Percentiles rank a stretch among this genome's conserved stretches.
Evolutionary conservation across 2,329 filamentous ascomycete species (phyloP).

Genomic region (Fusarium nematophilum): DNA sequence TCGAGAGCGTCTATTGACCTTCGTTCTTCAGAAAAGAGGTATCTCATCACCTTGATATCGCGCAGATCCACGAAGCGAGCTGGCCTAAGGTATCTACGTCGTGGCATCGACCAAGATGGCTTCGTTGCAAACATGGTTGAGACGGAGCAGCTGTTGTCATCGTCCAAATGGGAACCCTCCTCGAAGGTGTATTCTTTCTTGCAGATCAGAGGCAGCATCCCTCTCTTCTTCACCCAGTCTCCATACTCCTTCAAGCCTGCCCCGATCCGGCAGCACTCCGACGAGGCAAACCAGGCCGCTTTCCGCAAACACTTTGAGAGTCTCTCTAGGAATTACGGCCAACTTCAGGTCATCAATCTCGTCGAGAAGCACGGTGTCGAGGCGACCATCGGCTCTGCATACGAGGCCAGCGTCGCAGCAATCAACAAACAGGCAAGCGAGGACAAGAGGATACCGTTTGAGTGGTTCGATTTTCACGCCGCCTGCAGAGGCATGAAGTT

Average conservation of each 20-base stretch:
- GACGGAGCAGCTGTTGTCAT: slow-evolving; percentile 92
- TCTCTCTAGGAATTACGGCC: slow-evolving; percentile 76
- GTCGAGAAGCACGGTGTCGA: slow-evolving; percentile 92
- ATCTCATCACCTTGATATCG: slow-evolving; percentile 91
- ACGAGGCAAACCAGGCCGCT: slow-evolving; percentile 80
- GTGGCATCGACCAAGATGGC: slow-evolving; percentile 91
- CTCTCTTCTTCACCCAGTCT: slow-evolving; percentile 93
- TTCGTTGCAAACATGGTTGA: slow-evolving; percentile 92
- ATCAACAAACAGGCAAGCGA: slow-evolving; percentile 73
- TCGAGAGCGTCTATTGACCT: slow-evolving; percentile 52
- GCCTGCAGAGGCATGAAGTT: slow-evolving; percentile 97
- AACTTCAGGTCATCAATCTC: slow-evolving; percentile 82
- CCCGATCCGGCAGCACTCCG: slow-evolving; percentile 83
- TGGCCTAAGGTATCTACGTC: slow-evolving; percentile 87
- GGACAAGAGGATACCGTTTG: slow-evolving; percentile 64
- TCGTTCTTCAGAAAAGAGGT: slow-evolving; percentile 65
- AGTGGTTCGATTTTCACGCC: slow-evolving; percentile 98
- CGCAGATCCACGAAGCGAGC: slow-evolving; percentile 86
- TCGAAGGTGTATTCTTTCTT: slow-evolving; percentile 82
- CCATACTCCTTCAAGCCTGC: slow-evolving; percentile 93
- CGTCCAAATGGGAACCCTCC: slow-evolving; percentile 70
- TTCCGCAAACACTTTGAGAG: slow-evolving; percentile 83
- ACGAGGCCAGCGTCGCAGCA: slow-evolving; percentile 73
- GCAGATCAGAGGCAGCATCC: slow-evolving; percentile 91
- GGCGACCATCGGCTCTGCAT: slow-evolving; percentile 80